These are phyloP conservation scores for Ampelocalamus luodianensis DNA, from an alignment of 176 grass and related monocot species.

Conservation along the genomic window DNA sequence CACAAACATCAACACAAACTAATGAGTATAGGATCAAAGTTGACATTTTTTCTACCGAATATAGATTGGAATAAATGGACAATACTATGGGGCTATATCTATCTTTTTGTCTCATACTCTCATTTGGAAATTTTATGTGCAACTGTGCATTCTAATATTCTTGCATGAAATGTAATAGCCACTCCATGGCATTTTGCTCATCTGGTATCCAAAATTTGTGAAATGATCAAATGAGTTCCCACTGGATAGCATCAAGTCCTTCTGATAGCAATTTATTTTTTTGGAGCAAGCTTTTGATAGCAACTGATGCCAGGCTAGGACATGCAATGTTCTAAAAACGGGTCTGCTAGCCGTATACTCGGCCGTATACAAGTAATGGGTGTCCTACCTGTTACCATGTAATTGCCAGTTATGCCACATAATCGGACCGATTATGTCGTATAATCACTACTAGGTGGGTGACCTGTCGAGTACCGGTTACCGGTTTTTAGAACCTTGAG, in stretches of 20 bases:
- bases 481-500: too few relatives aligned
- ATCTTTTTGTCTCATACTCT: not conserved
- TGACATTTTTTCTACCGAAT: not conserved
- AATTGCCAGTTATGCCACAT: too few relatives aligned
- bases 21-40: not conserved
- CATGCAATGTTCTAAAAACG: not conserved
- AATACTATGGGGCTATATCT: not conserved
- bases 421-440: too few relatives aligned
- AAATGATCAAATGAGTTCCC: conserved; percentile 8
- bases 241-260: not conserved
- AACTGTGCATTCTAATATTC: not conserved
- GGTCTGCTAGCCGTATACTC: too few relatives aligned
- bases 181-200: not conserved
- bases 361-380: too few relatives aligned
- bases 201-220: not conserved
- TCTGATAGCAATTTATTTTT: not conserved
- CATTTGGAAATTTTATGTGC: not conserved
- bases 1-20: not conserved
- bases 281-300: not conserved
- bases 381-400: too few relatives aligned
- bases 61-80: not conserved
- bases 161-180: not conserved
- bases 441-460: too few relatives aligned
- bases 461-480: too few relatives aligned
- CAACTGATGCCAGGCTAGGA: conserved; percentile 2